Conservation (phyloP, 2,329 filamentous ascomycete genomes). For the Davidsoniella eucalypti region DNA sequence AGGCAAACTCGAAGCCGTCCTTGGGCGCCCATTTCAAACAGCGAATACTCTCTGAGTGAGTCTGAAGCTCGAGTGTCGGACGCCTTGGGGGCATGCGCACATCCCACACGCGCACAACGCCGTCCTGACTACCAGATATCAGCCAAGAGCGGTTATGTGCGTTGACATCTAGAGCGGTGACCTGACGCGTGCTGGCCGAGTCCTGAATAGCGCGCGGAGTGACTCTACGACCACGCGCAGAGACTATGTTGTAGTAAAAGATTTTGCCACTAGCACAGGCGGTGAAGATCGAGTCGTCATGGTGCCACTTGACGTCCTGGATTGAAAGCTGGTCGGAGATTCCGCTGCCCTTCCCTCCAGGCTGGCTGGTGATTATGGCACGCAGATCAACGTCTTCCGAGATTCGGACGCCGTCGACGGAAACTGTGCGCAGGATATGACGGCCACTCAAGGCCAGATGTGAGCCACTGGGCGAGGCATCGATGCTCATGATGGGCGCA, state of each 20-base stretch:
- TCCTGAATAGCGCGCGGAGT: slow-evolving; percentile 40
- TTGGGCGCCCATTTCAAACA: slow-evolving; percentile 50
- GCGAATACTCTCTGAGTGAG: slow-evolving; percentile 39
- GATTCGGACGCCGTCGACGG: slow-evolving; percentile 36
- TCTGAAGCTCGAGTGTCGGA: slow-evolving; percentile 33
- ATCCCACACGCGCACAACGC: slow-evolving; percentile 45
- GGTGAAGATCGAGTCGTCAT: slow-evolving; percentile 39
- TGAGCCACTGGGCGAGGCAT: slow-evolving; percentile 39
- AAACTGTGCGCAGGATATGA: slow-evolving; percentile 44
- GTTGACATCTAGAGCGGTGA: slow-evolving; percentile 47
- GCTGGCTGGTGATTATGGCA: slow-evolving; percentile 35
- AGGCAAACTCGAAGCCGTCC: slow-evolving; percentile 45
- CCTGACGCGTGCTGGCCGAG: slow-evolving; percentile 36
- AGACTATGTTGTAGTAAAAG: slow-evolving; percentile 44
- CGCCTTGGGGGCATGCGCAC: slow-evolving; percentile 30
- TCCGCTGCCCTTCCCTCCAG: slow-evolving; percentile 22
- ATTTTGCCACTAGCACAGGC: slow-evolving; percentile 49
- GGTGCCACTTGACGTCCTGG: slow-evolving; percentile 43
- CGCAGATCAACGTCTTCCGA: slow-evolving; percentile 42
- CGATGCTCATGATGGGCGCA: slow-evolving; percentile 39
- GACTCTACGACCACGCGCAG: slow-evolving; percentile 27
- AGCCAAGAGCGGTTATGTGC: slow-evolving; percentile 41
- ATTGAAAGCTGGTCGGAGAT: slow-evolving; percentile 43
- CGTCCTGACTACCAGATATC: slow-evolving; percentile 47
- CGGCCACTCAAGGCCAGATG: slow-evolving; percentile 40